Evolutionary conservation across 441 rosid species (phyloP), one percentile per base, ranked within the genome.

Genomic region (Corymbia citriodora): DNA sequence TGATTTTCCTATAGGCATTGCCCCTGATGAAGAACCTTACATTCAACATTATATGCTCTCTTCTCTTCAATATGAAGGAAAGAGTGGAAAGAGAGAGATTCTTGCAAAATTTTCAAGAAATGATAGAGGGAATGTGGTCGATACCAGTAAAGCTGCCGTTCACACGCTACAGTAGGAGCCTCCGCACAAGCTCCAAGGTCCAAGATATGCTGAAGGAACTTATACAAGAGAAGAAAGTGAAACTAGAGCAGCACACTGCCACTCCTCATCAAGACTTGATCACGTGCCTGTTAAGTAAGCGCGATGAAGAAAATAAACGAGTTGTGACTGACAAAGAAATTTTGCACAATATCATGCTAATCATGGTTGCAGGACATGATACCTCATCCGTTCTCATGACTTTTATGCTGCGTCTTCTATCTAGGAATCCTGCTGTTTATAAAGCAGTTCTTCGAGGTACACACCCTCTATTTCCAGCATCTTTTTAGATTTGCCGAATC

Each of bases 101-200:
- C 45, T 88, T 90, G 87, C 27, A 55, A 13, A 86, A 74, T 89
- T 94, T 95, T 68, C 92, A 91, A n/a, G 55, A 70, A 40, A 94
- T 94, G 94, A 89, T 94, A 36, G 72, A 86, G 88, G 97, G 97
- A 72, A 89, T 94, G 91, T 96, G 96, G 96, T 91, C 96, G 3
- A 87, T 94, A 63, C 97, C 96, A 16, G 10, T 95, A 16, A 93
- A 94, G 89, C 81, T 96, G 89, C 97, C 95, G 1, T 95, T 93
- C 94, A 95, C 95, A 15, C 91, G 93, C 88, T 96, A 90, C 89
- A 93, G 85, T 72, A 49, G 91, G 72, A 92, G 96, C 91, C 91
- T 96, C 54, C 3, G 45, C 27, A 93, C 95, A 25, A 94, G 95
- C 88, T 27, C 18, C 9, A 87, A 29, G 65, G 57, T 59, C 23